Evolutionary conservation across 2,329 filamentous ascomycete species (phyloP).

Genomic region (Pseudogymnoascus pannorum): DNA sequence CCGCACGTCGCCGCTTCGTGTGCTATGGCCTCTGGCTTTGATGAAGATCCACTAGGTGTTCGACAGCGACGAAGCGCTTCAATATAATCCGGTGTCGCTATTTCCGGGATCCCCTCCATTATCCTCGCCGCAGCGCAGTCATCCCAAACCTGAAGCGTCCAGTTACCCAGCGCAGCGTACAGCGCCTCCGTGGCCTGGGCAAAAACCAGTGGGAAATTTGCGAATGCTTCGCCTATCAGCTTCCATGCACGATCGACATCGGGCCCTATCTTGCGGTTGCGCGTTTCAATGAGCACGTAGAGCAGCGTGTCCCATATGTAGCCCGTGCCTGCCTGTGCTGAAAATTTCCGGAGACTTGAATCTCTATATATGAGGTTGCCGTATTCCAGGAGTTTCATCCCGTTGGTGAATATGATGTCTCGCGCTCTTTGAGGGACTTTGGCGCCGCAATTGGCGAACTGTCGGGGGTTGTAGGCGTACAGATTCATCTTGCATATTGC

Average conservation of each 20-base stretch:
- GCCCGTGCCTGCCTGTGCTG: constrained; percentile 24
- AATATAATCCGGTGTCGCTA: constrained; percentile 20
- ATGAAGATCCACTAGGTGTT: constrained; percentile 3
- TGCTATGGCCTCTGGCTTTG: not conserved
- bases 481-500: constrained; percentile 21
- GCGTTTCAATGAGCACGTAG: constrained; percentile 27
- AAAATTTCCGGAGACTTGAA: constrained; percentile 23
- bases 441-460: constrained; percentile 12
- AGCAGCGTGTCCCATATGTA: constrained; percentile 29
- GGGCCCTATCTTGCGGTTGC: constrained; percentile 22
- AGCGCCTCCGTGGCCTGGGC: constrained; percentile 20
- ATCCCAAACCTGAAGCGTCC: constrained; percentile 27
- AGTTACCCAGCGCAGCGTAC: constrained; percentile 24
- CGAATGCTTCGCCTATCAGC: constrained; percentile 22
- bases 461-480: constrained; percentile 19
- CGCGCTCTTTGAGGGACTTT: constrained; percentile 19
- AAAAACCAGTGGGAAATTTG: constrained; percentile 20
- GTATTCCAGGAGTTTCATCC: constrained; percentile 23
- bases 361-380: constrained; percentile 17
- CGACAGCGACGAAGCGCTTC: constrained; percentile 20
- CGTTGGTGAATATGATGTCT: constrained; percentile 21
- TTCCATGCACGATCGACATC: constrained; percentile 26
- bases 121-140: constrained; percentile 20
- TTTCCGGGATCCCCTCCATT: constrained; percentile 17
- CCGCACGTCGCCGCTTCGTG: not conserved